Evolutionary conservation across 345 rosid species (phyloP).

Genomic region (Cardamine occulta): DNA sequence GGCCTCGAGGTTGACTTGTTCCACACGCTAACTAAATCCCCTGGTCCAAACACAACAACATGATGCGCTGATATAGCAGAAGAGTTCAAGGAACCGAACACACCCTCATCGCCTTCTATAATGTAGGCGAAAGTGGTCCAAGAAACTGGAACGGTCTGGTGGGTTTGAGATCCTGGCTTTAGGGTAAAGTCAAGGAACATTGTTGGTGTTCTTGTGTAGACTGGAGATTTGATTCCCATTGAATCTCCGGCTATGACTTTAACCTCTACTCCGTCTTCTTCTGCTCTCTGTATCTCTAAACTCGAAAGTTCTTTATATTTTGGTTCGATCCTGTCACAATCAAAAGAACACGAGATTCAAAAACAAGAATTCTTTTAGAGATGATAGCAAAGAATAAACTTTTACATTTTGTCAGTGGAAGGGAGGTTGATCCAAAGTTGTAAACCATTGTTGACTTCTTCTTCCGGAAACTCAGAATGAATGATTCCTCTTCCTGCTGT

Average conservation of each 20-base stretch:
- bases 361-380: not conserved
- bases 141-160: constrained; percentile 65
- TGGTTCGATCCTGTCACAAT: constrained; percentile 75
- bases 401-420: constrained; percentile 79
- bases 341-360: constrained; percentile 12
- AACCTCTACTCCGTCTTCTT: constrained; percentile 68
- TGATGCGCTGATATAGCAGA: constrained; percentile 54
- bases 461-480: constrained; percentile 94
- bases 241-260: constrained; percentile 88
- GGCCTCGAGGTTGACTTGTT: constrained; percentile 57
- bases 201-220: constrained; percentile 74
- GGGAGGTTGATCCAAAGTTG: constrained; percentile 98
- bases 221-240: constrained; percentile 75
- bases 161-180: constrained; percentile 59
- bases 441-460: constrained; percentile 72
- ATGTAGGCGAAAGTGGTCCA: constrained; percentile 81
- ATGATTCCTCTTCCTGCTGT: constrained; percentile 96
- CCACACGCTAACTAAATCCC: constrained; percentile 76
- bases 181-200: constrained; percentile 82
- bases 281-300: constrained; percentile 61
- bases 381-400: not conserved
- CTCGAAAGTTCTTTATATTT: constrained; percentile 57
- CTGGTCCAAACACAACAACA: constrained; percentile 67
- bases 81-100: constrained; percentile 56
- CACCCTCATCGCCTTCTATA: constrained; percentile 76